Evolutionary conservation across 805 yeast species (phyloP), one percentile per base, ranked within the genome.

Genomic region (Pichia ethanolica): DNA sequence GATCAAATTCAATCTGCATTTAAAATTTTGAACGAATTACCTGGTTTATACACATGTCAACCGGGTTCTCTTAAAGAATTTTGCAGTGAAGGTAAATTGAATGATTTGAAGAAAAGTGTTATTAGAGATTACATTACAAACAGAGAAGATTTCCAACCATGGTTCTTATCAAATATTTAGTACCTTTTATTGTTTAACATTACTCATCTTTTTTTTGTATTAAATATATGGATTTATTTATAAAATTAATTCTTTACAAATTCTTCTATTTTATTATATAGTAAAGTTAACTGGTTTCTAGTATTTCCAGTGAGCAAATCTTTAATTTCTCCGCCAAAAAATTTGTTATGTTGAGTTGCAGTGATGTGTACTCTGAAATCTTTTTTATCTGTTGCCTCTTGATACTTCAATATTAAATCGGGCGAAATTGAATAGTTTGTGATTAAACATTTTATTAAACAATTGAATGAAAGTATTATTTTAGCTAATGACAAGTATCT

Each of bases 11-110:
- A 79, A 45, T 74, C 55, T 10, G 56, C 56, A 5, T 64, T 60
- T 42, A 49, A 50, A 36, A 53, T 88, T 11, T 68, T 90, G 53
- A 78, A 89, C 61, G 96, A 89, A 56, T 77, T 90, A 53, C 89
- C 91, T 34, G 88, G 87, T 59, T 69, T 90, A 51, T 90, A 83
- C 64, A 83, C 95, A 0, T 95, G 88, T 14, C 93, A 86, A 60
- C 85, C 91, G 2, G 86, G 86, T 50, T 74, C 87, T 57, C 69
- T 89, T 48, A 81, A 81, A 54, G 86, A 95, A 1, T 72, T 89
- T 59, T 81, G 89, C 3, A 81, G 82, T 39, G 96, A 89, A 59
- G 93, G 96, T 1, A 88, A 82, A 57, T 70, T 89, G 53, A 81
- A 83, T 1, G 74, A 73, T 49, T 72, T 88, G 62, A 82, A 81